These are phyloP conservation scores for Amniculicola lignicola DNA, from an alignment of 495 filamentous ascomycete genomes.

Conservation along the genomic window DNA sequence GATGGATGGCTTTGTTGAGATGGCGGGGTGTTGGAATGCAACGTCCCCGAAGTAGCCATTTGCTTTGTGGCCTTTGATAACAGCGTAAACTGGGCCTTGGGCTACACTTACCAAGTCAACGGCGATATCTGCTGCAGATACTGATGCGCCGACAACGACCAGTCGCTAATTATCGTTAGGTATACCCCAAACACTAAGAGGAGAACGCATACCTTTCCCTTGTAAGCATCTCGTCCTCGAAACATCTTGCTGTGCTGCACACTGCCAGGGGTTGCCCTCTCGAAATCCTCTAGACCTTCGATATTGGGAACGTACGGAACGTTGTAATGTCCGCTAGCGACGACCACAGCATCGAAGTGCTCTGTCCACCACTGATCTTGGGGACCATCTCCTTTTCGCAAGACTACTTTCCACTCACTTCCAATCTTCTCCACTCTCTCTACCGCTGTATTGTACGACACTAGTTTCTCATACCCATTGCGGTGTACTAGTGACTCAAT, in stretches of 20 bases:
- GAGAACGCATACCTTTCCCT: slow-evolving; percentile 16
- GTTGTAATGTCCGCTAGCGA: slow-evolving; percentile 26
- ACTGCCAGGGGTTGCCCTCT: background rate
- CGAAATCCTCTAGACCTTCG: slow-evolving; percentile 10
- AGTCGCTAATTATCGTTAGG: slow-evolving; percentile 4
- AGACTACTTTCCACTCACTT: slow-evolving; percentile 6
- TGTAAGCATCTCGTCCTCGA: slow-evolving; percentile 2
- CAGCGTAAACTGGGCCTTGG: slow-evolving; percentile 2
- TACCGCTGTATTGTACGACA: slow-evolving; percentile 20
- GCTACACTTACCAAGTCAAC: slow-evolving; percentile 1
- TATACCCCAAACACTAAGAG: background rate
- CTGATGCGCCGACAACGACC: slow-evolving; percentile 17
- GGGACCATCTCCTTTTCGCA: slow-evolving; percentile 10
- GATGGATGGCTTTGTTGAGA: slow-evolving; percentile 5
- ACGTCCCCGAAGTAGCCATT: slow-evolving; percentile 12
- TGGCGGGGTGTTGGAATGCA: slow-evolving; percentile 16
- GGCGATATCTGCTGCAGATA: slow-evolving; percentile 21
- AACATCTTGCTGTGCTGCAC: slow-evolving; percentile 24
- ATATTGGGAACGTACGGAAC: slow-evolving; percentile 15
- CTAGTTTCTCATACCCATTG: slow-evolving; percentile 11
- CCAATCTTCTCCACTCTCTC: slow-evolving; percentile 19
- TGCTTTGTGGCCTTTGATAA: background rate
- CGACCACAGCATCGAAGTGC: slow-evolving; percentile 21
- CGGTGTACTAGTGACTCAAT: slow-evolving; percentile 6
- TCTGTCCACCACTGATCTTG: slow-evolving; percentile 21